A percentile compares a stretch with the other conserved stretches of the same genome.
Evolutionary conservation across 2,329 filamentous ascomycete species (phyloP).

Genomic region (Mycosphaerella sp.): DNA sequence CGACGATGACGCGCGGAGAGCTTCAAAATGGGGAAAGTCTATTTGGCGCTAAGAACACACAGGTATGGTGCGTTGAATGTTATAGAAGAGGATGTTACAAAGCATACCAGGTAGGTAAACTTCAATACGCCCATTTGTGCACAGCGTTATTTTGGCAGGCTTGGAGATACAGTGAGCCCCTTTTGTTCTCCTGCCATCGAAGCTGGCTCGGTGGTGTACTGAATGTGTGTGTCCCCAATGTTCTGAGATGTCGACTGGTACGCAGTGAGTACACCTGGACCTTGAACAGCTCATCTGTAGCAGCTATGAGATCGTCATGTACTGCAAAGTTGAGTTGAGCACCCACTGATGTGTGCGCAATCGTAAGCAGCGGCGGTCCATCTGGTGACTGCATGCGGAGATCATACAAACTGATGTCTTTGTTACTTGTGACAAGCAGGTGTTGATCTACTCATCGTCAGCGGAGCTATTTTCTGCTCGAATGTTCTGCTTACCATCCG

Average conservation of each 20-base stretch:
- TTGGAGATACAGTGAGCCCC: conserved; percentile 21
- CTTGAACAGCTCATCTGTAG: conserved; percentile 19
- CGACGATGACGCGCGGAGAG: not conserved
- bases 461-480: not conserved
- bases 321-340: conserved; percentile 6
- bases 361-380: conserved; percentile 12
- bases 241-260: conserved; percentile 16
- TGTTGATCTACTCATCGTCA: conserved; percentile 7
- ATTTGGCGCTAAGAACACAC: not conserved
- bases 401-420: conserved; percentile 19
- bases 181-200: conserved; percentile 18
- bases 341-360: conserved; percentile 7
- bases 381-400: conserved; percentile 9
- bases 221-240: conserved; percentile 5
- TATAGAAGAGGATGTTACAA: not conserved
- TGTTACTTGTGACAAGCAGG: conserved; percentile 16
- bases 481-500: not conserved
- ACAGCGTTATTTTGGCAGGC: conserved; percentile 19
- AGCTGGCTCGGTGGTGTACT: conserved; percentile 8
- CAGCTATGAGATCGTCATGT: conserved; percentile 17
- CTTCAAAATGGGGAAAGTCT: not conserved
- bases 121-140: conserved; percentile 19
- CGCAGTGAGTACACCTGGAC: conserved; percentile 24
- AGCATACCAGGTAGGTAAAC: not conserved
- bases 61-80: not conserved